phyloP scores from a whole-genome alignment of 164 flowering plant species.

The Vitis rupestris region DNA sequence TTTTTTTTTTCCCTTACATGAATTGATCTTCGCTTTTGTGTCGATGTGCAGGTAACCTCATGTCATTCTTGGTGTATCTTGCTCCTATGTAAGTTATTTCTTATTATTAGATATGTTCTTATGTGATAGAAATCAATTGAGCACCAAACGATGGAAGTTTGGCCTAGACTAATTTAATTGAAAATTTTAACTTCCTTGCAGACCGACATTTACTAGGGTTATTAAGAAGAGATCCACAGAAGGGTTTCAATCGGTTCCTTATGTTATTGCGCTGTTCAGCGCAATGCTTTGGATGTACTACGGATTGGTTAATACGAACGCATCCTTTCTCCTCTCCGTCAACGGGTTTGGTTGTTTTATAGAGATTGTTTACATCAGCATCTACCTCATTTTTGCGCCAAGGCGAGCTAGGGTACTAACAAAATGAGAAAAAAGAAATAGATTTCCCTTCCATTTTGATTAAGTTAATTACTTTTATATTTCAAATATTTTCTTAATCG shows the following conservation, averaged over 20 bases:
- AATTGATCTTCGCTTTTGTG: neutral
- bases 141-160: no score
- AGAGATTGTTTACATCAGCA: conserved; percentile 36
- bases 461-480: no score
- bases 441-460: no score
- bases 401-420: conserved; percentile 36
- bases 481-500: no score
- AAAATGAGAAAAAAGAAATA: no score
- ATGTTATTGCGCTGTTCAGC: conserved; percentile 44
- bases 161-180: neutral
- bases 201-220: conserved; percentile 44
- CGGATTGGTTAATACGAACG: conserved; percentile 32
- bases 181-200: conserved; percentile 5
- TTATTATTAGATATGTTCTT: neutral
- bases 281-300: conserved; percentile 56
- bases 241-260: conserved; percentile 59
- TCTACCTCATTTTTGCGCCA: conserved; percentile 39
- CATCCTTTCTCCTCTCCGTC: conserved; percentile 39
- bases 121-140: neutral
- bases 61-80: conserved; percentile 21
- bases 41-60: conserved; percentile 14
- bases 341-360: conserved; percentile 44
- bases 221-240: conserved; percentile 53
- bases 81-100: conserved; percentile 26
- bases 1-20: neutral